phyloP scores from a whole-genome alignment of 2,329 filamentous ascomycete genomes.

The Mycosphaerella sp. region DNA sequence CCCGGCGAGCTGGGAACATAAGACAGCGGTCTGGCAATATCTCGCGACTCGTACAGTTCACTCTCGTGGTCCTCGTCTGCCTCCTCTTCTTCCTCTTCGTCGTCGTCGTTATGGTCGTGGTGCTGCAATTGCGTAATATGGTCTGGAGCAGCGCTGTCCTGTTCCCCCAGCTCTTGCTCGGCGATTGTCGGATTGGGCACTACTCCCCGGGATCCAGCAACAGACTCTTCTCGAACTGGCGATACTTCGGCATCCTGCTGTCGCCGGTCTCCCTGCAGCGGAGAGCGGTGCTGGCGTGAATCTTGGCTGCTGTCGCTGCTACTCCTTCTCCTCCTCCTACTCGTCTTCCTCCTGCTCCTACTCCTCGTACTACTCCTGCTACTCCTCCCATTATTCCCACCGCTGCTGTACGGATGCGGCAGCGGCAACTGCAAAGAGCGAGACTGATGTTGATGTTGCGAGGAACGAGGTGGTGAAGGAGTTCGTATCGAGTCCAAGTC shows the following conservation, averaged over 20 bases:
- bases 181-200: not conserved
- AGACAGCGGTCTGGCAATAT: conserved; percentile 24
- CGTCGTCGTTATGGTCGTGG: conserved; percentile 9
- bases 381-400: not conserved
- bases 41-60: conserved; percentile 18
- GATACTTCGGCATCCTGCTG: conserved; percentile 17
- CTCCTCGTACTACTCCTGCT: not conserved
- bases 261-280: conserved; percentile 1
- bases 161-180: conserved; percentile 7
- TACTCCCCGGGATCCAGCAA: not conserved
- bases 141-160: conserved; percentile 1
- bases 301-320: not conserved
- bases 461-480: conserved; percentile 1
- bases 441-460: not conserved
- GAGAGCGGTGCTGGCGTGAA: not conserved
- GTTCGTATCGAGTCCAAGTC: conserved; percentile 4
- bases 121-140: conserved; percentile 10
- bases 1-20: conserved; percentile 14
- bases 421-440: not conserved
- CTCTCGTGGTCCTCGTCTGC: conserved; percentile 13
- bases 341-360: no score
- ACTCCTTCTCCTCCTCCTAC: not conserved
- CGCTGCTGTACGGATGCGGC: conserved; percentile 3
- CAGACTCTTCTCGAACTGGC: conserved; percentile 15
- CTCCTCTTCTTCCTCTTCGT: conserved; percentile 13